phyloP scores from a whole-genome alignment of 2,329 filamentous ascomycete species.

The Penicillium janthinellum region DNA sequence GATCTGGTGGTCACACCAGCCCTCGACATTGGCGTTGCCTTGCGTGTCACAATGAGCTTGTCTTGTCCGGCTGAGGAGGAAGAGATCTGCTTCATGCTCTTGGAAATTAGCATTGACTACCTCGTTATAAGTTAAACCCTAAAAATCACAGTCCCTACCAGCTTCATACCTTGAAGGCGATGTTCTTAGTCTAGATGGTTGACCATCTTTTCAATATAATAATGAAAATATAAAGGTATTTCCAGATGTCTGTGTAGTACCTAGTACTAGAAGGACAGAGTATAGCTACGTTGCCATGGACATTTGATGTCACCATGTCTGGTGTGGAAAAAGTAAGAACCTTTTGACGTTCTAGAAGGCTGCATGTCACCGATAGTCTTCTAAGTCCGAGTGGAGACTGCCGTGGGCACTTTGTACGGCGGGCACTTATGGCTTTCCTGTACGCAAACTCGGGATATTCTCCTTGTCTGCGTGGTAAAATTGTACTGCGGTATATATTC shows the following conservation, averaged over 20 bases:
- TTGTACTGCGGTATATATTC: too few species aligned
- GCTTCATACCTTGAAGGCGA: neutral
- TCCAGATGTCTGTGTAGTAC: neutral
- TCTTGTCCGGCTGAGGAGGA: neutral
- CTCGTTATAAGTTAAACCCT: neutral
- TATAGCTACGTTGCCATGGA: neutral
- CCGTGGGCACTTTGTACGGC: neutral
- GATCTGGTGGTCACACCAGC: neutral
- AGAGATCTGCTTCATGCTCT: neutral
- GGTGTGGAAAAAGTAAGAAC: neutral
- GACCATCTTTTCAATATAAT: neutral
- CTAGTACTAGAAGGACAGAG: neutral
- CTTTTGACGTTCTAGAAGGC: neutral
- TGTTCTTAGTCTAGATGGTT: neutral
- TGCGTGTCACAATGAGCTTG: neutral
- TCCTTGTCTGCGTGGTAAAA: neutral
- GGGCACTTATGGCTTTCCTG: neutral
- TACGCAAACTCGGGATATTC: neutral
- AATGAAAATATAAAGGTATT: neutral
- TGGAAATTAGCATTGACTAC: neutral
- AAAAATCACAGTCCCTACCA: neutral
- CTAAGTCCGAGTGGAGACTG: neutral
- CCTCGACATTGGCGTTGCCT: neutral
- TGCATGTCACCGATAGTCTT: conserved; percentile 4
- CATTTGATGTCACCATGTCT: too few species aligned